These are phyloP conservation scores for Grammothele lineata DNA, from an alignment of 768 basidiomycete genomes.

Conservation along the genomic window DNA sequence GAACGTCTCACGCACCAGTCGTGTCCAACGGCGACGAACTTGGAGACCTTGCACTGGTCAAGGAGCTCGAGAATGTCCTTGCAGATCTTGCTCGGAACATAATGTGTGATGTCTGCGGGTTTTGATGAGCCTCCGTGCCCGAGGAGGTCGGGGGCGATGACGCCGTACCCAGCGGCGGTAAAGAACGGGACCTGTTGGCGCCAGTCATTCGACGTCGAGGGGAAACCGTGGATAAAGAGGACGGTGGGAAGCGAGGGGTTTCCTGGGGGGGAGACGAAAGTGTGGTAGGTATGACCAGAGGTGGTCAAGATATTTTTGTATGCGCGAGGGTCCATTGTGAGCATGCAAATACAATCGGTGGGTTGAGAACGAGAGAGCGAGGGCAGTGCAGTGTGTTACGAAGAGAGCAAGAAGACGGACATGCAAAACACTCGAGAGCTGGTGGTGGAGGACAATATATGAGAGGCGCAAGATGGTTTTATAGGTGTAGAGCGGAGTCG, in stretches of 20 bases:
- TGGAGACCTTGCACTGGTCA: slow-evolving; percentile 22
- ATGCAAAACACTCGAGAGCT: no score
- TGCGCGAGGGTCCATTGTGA: slow-evolving; percentile 25
- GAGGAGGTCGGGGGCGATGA: slow-evolving; percentile 45
- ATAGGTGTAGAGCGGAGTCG: no score
- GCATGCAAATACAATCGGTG: no score
- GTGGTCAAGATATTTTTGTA: slow-evolving; percentile 31
- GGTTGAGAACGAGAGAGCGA: no score
- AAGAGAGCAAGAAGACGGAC: no score
- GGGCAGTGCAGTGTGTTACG: no score
- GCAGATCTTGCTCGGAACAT: slow-evolving; percentile 21
- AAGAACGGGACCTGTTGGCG: slow-evolving; percentile 36
- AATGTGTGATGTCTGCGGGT: slow-evolving; percentile 27
- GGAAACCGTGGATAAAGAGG: slow-evolving; percentile 43
- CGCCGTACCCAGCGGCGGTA: slow-evolving; percentile 35
- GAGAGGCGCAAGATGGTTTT: no score
- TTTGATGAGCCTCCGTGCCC: slow-evolving; percentile 45
- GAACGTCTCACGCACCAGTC: slow-evolving; percentile 26
- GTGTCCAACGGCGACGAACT: slow-evolving; percentile 30
- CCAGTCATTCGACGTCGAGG: slow-evolving; percentile 40
- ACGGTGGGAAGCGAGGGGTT: slow-evolving; percentile 32
- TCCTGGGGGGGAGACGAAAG: slow-evolving; percentile 25
- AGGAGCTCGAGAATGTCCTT: slow-evolving; percentile 33
- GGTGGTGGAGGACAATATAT: no score
- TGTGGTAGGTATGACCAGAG: slow-evolving; percentile 34